Conservation (phyloP, 2,329 filamentous ascomycete genomes). For the Cucurbitaria berberidis region DNA sequence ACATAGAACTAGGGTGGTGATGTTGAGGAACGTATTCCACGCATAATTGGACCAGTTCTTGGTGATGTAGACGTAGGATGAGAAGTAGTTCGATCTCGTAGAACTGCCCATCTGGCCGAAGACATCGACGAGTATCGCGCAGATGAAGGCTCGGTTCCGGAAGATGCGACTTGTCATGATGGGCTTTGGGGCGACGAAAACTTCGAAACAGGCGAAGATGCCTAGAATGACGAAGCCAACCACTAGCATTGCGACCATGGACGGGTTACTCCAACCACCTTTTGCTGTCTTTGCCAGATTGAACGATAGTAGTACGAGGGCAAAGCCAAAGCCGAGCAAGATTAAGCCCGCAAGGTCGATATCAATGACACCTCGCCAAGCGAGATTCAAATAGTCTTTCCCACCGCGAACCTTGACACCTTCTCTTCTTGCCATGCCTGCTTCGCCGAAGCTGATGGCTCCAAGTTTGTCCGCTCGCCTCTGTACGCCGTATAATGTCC, state of each 20-base stretch:
- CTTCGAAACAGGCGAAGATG: constrained; percentile 13
- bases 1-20: constrained; percentile 51
- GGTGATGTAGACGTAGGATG: constrained; percentile 49
- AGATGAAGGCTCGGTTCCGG: constrained; percentile 24
- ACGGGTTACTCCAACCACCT: constrained; percentile 24
- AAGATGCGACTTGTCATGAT: constrained; percentile 27
- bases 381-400: constrained; percentile 13
- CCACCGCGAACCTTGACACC: constrained; percentile 5
- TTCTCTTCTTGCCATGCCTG: constrained; percentile 14
- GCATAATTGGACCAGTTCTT: constrained; percentile 53
- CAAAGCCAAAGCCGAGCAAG: constrained; percentile 23
- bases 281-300: constrained; percentile 19
- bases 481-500: constrained; percentile 33
- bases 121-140: constrained; percentile 15
- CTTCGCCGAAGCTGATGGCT: constrained; percentile 21
- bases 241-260: constrained; percentile 24
- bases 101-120: constrained; percentile 21
- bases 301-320: constrained; percentile 26
- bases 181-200: constrained; percentile 20
- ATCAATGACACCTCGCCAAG: constrained; percentile 28
- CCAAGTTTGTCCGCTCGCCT: constrained; percentile 22
- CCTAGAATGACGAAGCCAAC: constrained; percentile 18
- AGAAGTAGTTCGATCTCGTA: constrained; percentile 20
- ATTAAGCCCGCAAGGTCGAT: constrained; percentile 27
- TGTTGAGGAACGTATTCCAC: constrained; percentile 51